Base-by-base conservation (phyloP, 2,329 filamentous ascomycete species). In the Arthrobotrys pseudoclavata region DNA sequence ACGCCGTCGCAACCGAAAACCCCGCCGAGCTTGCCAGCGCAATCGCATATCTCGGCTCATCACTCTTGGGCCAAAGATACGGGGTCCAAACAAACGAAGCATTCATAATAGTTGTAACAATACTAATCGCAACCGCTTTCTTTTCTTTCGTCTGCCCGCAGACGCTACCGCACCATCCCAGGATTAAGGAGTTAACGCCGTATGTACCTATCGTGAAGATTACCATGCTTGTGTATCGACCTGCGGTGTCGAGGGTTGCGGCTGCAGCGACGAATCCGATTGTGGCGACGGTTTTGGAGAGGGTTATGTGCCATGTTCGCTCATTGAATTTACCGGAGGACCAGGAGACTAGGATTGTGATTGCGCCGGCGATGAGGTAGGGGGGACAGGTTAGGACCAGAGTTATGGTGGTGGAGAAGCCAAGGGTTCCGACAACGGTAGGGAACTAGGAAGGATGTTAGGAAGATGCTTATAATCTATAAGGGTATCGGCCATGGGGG, bases 311-410 rank as follows among this genome's bases (percentile, higher is more conserved):
- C 85, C 85, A 87, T 0, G 85, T 86, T 12, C 86, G 84, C 79
- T 87, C 86, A 62, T 86, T 84, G 62, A 85, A 82, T 1, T 84
- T 83, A 0, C 86, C 87, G 1, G 86, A 87, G 66, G 84, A 86
- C 85, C 85, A 87, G 0, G 85, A 86, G 9, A 85, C 85, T 4
- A 84, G 79, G 42, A 88, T 85, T 9, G 85, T 86, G 1, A 84
- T 84, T 0, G 83, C 84, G 12, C 86, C 86, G 0, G 87, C 86
- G 37, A 87, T 82, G 45, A 87, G 83, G 80, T 87, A 88, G 0
- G 87, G 87, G 0, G 87, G 87, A 71, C 85, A 86, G 4, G 86
- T 88, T 71, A 88, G 84, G 10, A 87, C 83, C 0, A 88, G 84
- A 0, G 87, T 88, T 57, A 87, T 84, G 0, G 85, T 88, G 0